These are phyloP conservation scores for Glomus cerebriforme DNA, from an alignment of 192 early-diverging fungal species.

Conservation along the genomic window DNA sequence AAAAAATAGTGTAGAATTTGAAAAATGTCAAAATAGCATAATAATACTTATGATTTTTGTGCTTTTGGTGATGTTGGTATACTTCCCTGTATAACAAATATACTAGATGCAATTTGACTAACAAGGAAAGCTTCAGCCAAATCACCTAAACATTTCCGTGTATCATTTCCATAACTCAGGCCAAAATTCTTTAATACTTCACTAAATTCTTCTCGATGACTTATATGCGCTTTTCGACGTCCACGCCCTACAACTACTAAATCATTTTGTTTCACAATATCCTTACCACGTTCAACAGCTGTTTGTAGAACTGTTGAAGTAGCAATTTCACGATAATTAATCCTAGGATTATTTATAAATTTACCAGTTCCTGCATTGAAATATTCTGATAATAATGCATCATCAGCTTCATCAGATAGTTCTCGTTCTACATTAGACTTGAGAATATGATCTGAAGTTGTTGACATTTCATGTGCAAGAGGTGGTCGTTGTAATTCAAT, in stretches of 20 bases:
- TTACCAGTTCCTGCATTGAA: background rate
- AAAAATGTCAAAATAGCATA: no score
- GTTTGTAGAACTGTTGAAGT: constrained; percentile 41
- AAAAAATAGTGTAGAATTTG: no score
- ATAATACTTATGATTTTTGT: no score
- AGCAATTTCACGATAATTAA: constrained; percentile 31
- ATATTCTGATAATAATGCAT: constrained; percentile 7
- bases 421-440: constrained; percentile 14
- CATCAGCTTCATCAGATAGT: constrained; percentile 4
- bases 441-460: constrained; percentile 1
- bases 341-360: constrained; percentile 35
- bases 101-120: background rate
- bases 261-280: constrained; percentile 46
- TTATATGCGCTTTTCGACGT: background rate
- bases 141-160: background rate
- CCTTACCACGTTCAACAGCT: constrained; percentile 40
- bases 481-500: background rate
- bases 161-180: background rate
- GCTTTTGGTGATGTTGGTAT: no score
- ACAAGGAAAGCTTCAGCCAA: background rate
- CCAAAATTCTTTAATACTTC: background rate
- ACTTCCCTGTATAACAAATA: background rate
- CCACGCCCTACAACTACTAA: constrained; percentile 52
- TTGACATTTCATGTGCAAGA: constrained; percentile 29
- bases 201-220: background rate